These are phyloP conservation scores for Boletellus deceptivus DNA, from an alignment of 1,284 basidiomycete species.

Conservation along the genomic window DNA sequence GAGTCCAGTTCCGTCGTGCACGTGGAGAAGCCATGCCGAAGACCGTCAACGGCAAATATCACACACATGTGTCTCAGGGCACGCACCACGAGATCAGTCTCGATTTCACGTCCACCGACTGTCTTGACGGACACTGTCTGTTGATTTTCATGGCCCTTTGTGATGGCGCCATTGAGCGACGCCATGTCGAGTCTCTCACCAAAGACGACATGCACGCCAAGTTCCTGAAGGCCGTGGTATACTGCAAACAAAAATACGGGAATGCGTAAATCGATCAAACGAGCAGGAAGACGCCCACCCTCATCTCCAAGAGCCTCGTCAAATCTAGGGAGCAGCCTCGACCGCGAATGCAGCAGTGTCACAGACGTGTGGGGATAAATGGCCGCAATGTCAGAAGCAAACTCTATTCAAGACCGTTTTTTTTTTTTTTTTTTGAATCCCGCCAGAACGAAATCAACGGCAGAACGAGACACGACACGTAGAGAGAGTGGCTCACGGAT, in stretches of 20 bases:
- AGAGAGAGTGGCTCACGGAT: constrained; percentile 46
- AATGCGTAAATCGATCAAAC: background rate
- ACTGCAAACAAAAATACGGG: constrained; percentile 31
- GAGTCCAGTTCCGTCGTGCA: background rate
- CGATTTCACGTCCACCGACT: constrained; percentile 54
- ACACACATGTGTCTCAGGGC: background rate
- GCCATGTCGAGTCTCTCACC: constrained; percentile 54
- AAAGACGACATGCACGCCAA: constrained; percentile 50
- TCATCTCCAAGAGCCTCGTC: constrained; percentile 55
- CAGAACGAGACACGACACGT: no score
- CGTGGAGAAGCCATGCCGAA: background rate
- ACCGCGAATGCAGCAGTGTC: constrained; percentile 67
- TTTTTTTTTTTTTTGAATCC: background rate
- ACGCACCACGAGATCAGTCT: constrained; percentile 60
- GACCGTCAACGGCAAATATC: background rate
- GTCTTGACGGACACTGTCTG: constrained; percentile 47
- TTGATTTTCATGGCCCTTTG: background rate
- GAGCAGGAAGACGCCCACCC: constrained; percentile 31
- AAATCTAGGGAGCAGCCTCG: constrained; percentile 58
- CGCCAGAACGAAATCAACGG: background rate
- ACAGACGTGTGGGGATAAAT: constrained; percentile 57
- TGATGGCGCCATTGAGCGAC: constrained; percentile 28
- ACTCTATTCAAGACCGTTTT: constrained; percentile 37
- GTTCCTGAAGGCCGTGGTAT: constrained; percentile 40
- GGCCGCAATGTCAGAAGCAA: constrained; percentile 67